A percentile compares a stretch with the other conserved stretches of the same genome.
Conservation (phyloP, 164 flowering plant species). For the grape (Vitis vinifera) region DNA sequence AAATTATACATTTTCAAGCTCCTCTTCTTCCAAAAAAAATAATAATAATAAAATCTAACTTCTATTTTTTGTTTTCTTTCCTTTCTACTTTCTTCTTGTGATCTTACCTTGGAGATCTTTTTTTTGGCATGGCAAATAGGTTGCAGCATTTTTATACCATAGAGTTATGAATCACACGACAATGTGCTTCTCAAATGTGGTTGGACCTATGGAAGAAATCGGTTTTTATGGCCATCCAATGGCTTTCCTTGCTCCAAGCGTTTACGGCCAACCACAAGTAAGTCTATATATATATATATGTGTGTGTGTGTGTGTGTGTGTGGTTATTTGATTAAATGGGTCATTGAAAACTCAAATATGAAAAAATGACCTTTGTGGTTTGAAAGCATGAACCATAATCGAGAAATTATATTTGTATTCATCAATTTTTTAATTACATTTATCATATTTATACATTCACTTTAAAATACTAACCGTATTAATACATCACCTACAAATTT, state of each 20-base stretch:
- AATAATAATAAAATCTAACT: neutral
- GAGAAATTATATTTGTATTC: too few relatives aligned
- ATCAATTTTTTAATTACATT: too few relatives aligned
- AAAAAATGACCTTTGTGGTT: too few relatives aligned
- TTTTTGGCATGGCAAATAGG: conserved; percentile 11
- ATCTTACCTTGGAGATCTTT: neutral
- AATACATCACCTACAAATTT: too few relatives aligned
- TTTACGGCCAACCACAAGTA: conserved; percentile 61
- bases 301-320: too few relatives aligned
- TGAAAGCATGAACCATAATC: too few relatives aligned
- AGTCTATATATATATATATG: neutral
- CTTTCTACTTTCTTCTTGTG: too few relatives aligned
- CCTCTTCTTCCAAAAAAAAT: neutral
- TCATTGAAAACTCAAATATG: too few relatives aligned
- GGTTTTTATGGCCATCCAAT: conserved; percentile 57
- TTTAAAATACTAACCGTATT: too few relatives aligned
- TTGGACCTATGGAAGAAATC: conserved; percentile 66
- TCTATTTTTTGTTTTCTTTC: too few relatives aligned
- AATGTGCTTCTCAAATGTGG: conserved; percentile 55
- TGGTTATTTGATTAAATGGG: too few relatives aligned
- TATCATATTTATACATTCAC: too few relatives aligned
- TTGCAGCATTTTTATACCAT: conserved; percentile 29
- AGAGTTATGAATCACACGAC: conserved; percentile 39
- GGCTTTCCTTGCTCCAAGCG: conserved; percentile 56
- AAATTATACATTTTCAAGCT: neutral